These are phyloP conservation scores for Porodaedalea pini DNA, from an alignment of 1,284 basidiomycete genomes.

Conservation along the genomic window DNA sequence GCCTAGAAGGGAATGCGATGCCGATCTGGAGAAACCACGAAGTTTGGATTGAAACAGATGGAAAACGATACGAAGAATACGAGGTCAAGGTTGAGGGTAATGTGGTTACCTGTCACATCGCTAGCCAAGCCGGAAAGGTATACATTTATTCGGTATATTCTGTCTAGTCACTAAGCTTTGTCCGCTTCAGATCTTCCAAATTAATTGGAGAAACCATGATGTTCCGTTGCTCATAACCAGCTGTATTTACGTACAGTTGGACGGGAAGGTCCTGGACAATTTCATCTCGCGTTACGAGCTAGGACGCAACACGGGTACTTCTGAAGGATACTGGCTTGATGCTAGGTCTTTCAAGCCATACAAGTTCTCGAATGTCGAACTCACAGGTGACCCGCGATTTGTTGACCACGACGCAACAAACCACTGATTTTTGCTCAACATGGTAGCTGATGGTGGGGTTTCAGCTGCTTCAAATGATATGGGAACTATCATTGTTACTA, in stretches of 20 bases:
- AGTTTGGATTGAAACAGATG: not conserved
- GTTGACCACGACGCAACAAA: not conserved
- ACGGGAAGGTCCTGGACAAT: not conserved
- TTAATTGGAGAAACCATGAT: not conserved
- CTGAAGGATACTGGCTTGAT: not conserved
- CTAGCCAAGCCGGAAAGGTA: constrained; percentile 1
- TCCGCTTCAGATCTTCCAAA: not conserved
- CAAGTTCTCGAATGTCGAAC: not conserved
- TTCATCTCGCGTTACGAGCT: not conserved
- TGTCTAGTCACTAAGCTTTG: not conserved
- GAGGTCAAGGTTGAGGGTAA: not conserved
- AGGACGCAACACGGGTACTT: not conserved
- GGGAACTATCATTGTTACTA: not conserved
- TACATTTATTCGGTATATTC: not conserved
- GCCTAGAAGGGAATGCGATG: not conserved
- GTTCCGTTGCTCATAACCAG: not conserved
- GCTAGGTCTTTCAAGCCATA: not conserved
- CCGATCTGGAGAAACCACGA: not conserved
- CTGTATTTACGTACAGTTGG: not conserved
- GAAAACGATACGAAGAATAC: constrained; percentile 3
- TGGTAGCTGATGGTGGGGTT: not conserved
- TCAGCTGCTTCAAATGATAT: not conserved
- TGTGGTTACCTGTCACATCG: not conserved
- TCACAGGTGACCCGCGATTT: not conserved
- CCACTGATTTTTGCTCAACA: no score